A percentile compares a stretch with the other conserved stretches of the same genome.
phyloP scores from a whole-genome alignment of 345 rosid species.

The Acer campestre region DNA sequence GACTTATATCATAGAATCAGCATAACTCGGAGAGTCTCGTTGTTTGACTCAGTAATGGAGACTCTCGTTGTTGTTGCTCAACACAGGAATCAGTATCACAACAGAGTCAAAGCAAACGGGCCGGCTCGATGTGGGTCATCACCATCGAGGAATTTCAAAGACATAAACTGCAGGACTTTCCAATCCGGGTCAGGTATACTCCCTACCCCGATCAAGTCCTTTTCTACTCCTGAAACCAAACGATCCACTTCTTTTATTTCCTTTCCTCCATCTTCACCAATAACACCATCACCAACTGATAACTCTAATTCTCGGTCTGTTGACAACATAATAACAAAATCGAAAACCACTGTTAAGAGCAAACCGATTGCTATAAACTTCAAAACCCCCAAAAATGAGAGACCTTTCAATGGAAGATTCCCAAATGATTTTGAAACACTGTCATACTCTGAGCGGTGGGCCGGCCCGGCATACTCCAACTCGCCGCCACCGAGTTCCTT shows the following conservation, averaged over 20 bases:
- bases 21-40: conserved; percentile 4
- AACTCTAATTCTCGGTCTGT: conserved; percentile 15
- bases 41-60: conserved; percentile 57
- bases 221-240: conserved; percentile 37
- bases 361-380: conserved; percentile 56
- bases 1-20: not conserved
- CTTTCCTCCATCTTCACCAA: conserved; percentile 27
- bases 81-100: conserved; percentile 63
- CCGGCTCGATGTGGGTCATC: conserved; percentile 51
- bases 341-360: conserved; percentile 33
- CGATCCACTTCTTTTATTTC: conserved; percentile 18
- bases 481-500: conserved; percentile 94
- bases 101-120: conserved; percentile 42
- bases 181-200: conserved; percentile 76
- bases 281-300: conserved; percentile 31
- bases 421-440: conserved; percentile 37
- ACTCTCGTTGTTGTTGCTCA: conserved; percentile 70
- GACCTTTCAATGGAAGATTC: conserved; percentile 35
- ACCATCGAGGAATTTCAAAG: conserved; percentile 58
- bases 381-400: conserved; percentile 27
- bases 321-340: conserved; percentile 14
- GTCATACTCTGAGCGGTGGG: conserved; percentile 83
- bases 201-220: conserved; percentile 55
- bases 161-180: conserved; percentile 72
- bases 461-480: conserved; percentile 97